Conservation (phyloP, 495 filamentous ascomycete species). For the Trypethelium eluteriae region DNA sequence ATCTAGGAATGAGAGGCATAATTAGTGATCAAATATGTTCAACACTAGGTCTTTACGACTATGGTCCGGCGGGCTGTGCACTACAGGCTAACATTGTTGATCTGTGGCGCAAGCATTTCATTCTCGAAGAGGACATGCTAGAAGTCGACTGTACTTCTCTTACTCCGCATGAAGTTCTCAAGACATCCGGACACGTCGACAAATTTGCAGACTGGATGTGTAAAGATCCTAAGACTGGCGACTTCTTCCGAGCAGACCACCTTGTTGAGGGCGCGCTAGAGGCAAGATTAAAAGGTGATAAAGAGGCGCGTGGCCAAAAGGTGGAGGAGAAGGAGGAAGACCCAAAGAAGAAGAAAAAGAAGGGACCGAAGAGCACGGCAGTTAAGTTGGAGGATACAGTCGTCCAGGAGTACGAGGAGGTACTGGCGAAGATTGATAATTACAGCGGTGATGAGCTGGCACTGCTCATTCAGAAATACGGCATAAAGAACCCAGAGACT, state of each 20-base stretch:
- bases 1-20: background rate
- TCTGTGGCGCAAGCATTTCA: constrained; percentile 67
- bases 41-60: constrained; percentile 31
- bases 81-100: constrained; percentile 71
- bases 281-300: constrained; percentile 58
- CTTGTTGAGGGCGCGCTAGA: constrained; percentile 91
- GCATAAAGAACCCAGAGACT: constrained; percentile 57
- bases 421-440: constrained; percentile 63
- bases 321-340: constrained; percentile 40
- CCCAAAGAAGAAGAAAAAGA: constrained; percentile 55
- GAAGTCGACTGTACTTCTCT: constrained; percentile 41
- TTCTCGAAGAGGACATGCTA: constrained; percentile 42
- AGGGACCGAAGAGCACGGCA: constrained; percentile 44
- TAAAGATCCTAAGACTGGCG: constrained; percentile 95
- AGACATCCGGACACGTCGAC: constrained; percentile 95
- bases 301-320: constrained; percentile 52
- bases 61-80: constrained; percentile 40
- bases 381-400: constrained; percentile 58
- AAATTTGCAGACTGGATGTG: constrained; percentile 99
- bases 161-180: constrained; percentile 75
- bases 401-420: constrained; percentile 59
- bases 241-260: constrained; percentile 93
- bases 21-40: constrained; percentile 12
- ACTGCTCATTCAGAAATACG: constrained; percentile 56
- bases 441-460: constrained; percentile 61